Evolutionary conservation across 2,329 filamentous ascomycete genomes (phyloP).

Genomic region (Hysterium pulicare): DNA sequence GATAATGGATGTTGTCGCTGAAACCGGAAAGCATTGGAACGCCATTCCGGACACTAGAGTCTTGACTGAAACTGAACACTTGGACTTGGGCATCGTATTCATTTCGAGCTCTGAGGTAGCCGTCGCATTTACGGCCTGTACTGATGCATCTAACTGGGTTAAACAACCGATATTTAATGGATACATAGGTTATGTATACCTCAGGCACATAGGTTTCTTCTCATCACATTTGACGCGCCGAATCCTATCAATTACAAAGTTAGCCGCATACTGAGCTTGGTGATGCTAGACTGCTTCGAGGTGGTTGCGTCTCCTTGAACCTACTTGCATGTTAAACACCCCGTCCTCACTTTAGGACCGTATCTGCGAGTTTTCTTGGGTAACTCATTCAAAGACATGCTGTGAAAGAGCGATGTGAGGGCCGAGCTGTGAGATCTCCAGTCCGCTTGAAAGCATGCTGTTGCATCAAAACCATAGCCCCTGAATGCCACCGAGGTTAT

Average conservation of each 20-base stretch:
- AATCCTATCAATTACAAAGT: slow-evolving; percentile 13
- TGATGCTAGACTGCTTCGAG: neutral
- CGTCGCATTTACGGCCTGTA: slow-evolving; percentile 30
- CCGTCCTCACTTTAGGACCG: slow-evolving; percentile 26
- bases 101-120: slow-evolving; percentile 17
- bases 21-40: slow-evolving; percentile 9
- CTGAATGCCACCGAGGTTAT: no score
- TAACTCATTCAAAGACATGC: no score
- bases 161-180: slow-evolving; percentile 1
- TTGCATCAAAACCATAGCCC: no score
- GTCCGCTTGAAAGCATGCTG: no score
- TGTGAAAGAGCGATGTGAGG: no score
- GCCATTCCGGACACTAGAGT: slow-evolving; percentile 3
- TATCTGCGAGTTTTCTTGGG: no score
- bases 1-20: slow-evolving; percentile 17
- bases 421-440: no score
- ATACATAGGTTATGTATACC: slow-evolving; percentile 9
- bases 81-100: slow-evolving; percentile 5
- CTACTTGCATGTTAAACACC: slow-evolving; percentile 25
- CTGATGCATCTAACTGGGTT: slow-evolving; percentile 22
- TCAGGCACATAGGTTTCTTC: slow-evolving; percentile 16
- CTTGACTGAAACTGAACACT: slow-evolving; percentile 2
- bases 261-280: slow-evolving; percentile 1
- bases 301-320: no score
- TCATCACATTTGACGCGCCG: slow-evolving; percentile 23